Evolutionary conservation across 148 eudicot species (phyloP).

Genomic region (Rhododendron simsii): DNA sequence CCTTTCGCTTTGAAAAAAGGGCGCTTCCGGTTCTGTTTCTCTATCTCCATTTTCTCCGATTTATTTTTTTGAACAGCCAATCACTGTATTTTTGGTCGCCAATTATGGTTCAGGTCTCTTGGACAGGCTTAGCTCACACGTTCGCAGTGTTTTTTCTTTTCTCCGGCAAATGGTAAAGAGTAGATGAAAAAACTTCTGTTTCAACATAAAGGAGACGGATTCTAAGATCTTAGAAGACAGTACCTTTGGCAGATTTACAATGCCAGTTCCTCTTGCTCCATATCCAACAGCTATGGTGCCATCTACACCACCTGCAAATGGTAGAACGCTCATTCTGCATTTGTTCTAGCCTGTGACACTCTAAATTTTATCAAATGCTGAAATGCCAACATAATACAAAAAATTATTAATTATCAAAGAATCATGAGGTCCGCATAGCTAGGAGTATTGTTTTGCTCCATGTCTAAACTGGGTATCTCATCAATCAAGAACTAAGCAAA

Average conservation of each 20-base stretch:
- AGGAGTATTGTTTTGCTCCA: neutral
- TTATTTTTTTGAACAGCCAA: no score
- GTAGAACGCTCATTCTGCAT: slow-evolving; percentile 28
- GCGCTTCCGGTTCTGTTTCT: no score
- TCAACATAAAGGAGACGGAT: slow-evolving; percentile 12
- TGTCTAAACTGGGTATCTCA: neutral
- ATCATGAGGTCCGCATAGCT: no score
- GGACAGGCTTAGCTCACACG: no score
- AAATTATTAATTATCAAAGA: neutral
- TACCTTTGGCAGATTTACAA: slow-evolving; percentile 21
- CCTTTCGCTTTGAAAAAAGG: no score
- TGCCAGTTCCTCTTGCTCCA: slow-evolving; percentile 92
- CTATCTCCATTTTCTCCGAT: no score
- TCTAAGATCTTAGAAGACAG: slow-evolving; percentile 13
- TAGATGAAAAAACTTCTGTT: slow-evolving; percentile 5
- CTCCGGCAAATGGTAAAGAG: slow-evolving; percentile 8
- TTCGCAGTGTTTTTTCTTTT: neutral
- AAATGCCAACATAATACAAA: no score
- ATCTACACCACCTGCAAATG: slow-evolving; percentile 55
- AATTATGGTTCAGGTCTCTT: no score
- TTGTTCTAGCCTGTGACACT: neutral
- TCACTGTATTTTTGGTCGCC: no score
- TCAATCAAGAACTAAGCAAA: neutral
- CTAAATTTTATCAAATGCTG: no score
- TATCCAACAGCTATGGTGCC: slow-evolving; percentile 66